Evolutionary conservation across 2,329 filamentous ascomycete species (phyloP), one percentile per base, ranked within the genome.

Genomic region (Fusarium tupiense): DNA sequence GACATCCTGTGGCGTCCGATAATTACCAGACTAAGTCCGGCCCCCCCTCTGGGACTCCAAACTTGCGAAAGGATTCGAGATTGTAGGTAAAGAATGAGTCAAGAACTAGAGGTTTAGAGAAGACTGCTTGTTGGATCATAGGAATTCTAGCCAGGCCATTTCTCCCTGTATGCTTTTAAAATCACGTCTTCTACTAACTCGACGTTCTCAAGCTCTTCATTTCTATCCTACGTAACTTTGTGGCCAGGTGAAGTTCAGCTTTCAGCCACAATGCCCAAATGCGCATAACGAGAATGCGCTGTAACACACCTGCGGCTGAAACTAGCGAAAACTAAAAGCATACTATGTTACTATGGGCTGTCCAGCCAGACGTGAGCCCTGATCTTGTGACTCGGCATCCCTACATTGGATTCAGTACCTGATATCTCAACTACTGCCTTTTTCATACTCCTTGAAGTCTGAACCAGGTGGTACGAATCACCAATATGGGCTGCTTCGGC

Each of bases 111-210:
- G 9, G 16, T 33, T n/a, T 13, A 2, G 22, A 8, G 3, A 33
- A 13, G 22, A 2, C 11, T 19, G 12, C 3, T 26, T 53, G 2
- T 22, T 26, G 5, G 5, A 54, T 29, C 2, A 12, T 22, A 22
- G 14, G 0, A 29, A 17, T 3, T 26, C 10, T 38, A 17, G 0
- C 1, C 19, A 16, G 19, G 10, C 3, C 3, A 14, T 22, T 38
- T 9, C 8, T 22, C 5, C 13, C 2, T 17, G 9, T 17, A 2
- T 5, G 14, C 10, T 38, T 17, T 1, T 16, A 3, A 12, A 17
- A 6, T 1, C 19, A 38, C 9, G 4, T 16, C 12, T 17, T 54
- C 24, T 26, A 13, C 24, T 8, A 17, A 26, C 13, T 12, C 3
- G 19, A 22, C 5, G 14, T 3, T 22, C 33, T 16, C 19, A 12